phyloP scores from a whole-genome alignment of 768 basidiomycete genomes.

The Boletales sp. region DNA sequence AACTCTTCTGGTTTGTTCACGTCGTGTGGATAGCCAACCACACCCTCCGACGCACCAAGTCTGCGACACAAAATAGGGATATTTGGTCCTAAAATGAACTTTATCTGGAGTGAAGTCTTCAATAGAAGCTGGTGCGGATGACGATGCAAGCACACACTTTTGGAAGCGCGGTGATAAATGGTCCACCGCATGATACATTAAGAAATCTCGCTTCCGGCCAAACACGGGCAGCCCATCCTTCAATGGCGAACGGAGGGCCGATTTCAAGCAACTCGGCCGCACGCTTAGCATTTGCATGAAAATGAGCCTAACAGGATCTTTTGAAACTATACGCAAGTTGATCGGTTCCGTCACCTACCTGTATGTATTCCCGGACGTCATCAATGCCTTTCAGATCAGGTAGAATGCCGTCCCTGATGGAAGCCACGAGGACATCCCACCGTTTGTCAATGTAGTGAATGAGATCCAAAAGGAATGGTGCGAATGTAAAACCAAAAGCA shows the following conservation, averaged over 20 bases:
- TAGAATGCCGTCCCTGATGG: constrained; percentile 14
- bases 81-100: constrained; percentile 11
- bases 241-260: constrained; percentile 10
- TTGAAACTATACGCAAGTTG: neutral
- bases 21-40: neutral
- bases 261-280: constrained; percentile 19
- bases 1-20: constrained; percentile 8
- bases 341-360: constrained; percentile 2
- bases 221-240: constrained; percentile 17
- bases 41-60: constrained; percentile 14
- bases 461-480: constrained; percentile 10
- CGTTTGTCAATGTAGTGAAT: constrained; percentile 1
- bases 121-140: neutral
- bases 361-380: constrained; percentile 13
- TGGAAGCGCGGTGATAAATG: constrained; percentile 11
- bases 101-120: constrained; percentile 5
- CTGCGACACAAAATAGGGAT: neutral
- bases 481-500: neutral
- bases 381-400: constrained; percentile 15
- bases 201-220: constrained; percentile 13
- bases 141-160: constrained; percentile 12
- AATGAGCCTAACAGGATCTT: neutral
- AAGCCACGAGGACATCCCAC: constrained; percentile 17
- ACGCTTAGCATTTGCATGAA: constrained; percentile 12
- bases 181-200: constrained; percentile 12